Percentiles rank a stretch among this genome's conserved stretches.
Evolutionary conservation across 73 alveolate species (phyloP).

Genomic region (Paraurostyla sp.): DNA sequence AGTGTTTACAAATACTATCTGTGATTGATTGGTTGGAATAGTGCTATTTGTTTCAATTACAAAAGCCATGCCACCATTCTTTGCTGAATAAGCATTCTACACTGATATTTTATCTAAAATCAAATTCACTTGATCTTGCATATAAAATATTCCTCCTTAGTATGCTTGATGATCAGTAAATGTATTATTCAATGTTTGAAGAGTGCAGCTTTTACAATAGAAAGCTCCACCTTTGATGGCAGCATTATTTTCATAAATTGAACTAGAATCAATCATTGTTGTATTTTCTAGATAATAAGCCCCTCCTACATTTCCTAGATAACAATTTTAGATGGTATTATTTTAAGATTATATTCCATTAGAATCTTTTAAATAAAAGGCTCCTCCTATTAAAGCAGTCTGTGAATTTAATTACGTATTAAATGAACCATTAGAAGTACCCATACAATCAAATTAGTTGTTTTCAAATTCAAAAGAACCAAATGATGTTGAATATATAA

Average conservation of each 20-base stretch:
- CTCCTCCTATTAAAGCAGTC: not conserved
- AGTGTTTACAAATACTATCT: not conserved
- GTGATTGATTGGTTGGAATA: not conserved
- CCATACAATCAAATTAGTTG: not conserved
- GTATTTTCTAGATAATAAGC: too few species aligned
- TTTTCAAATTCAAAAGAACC: not conserved
- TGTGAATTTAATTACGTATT: not conserved
- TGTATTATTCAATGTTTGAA: not conserved
- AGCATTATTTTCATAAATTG: too few species aligned
- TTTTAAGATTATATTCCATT: not conserved
- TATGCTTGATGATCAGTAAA: not conserved
- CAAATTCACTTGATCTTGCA: not conserved
- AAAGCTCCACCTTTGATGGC: not conserved
- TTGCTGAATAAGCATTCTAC: not conserved
- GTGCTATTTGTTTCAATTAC: not conserved
- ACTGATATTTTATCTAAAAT: not conserved
- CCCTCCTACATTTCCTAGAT: too few species aligned
- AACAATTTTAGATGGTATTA: not conserved
- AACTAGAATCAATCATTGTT: too few species aligned
- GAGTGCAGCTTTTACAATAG: not conserved
- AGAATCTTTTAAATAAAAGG: not conserved
- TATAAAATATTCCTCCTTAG: not conserved
- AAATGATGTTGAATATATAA: not conserved
- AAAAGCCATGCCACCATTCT: not conserved
- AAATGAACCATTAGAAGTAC: not conserved